Conservation (phyloP, 257 asterid species). For the Capsicum baccatum region DNA sequence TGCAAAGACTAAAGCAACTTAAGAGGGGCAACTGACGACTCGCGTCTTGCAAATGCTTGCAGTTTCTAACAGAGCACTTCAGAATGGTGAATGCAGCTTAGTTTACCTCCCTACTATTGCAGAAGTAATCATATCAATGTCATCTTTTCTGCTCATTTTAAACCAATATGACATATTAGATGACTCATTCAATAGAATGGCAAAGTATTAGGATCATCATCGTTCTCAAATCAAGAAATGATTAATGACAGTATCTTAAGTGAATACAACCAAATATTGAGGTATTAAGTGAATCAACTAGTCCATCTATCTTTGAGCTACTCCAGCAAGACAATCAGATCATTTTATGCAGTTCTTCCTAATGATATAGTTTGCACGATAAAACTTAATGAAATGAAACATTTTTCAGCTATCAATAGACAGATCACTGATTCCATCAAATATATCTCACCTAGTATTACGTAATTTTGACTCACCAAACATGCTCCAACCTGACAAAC, state of each 20-base stretch:
- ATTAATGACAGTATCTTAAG: not conserved
- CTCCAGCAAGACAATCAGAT: not conserved
- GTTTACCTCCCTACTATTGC: not conserved
- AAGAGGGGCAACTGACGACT: not conserved
- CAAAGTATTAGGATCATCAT: not conserved
- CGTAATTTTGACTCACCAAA: constrained; percentile 88
- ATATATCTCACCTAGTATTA: constrained; percentile 78
- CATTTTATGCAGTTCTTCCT: not conserved
- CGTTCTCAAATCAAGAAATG: constrained; percentile 24
- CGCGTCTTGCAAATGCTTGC: constrained; percentile 2
- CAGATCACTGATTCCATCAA: constrained; percentile 5
- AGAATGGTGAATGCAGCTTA: not conserved
- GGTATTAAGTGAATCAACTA: not conserved
- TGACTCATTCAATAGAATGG: not conserved
- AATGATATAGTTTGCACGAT: not conserved
- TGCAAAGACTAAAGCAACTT: constrained; percentile 23
- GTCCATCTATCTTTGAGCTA: constrained; percentile 17
- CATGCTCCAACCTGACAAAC: constrained; percentile 88
- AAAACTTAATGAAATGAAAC: not conserved
- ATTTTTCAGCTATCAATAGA: not conserved
- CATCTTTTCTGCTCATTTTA: not conserved
- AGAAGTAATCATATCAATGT: not conserved
- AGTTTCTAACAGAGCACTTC: constrained; percentile 9
- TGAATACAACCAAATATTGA: not conserved
- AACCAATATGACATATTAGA: not conserved